Conservation (phyloP, 176 grass and related monocot genomes). For the Musa itinerans region DNA sequence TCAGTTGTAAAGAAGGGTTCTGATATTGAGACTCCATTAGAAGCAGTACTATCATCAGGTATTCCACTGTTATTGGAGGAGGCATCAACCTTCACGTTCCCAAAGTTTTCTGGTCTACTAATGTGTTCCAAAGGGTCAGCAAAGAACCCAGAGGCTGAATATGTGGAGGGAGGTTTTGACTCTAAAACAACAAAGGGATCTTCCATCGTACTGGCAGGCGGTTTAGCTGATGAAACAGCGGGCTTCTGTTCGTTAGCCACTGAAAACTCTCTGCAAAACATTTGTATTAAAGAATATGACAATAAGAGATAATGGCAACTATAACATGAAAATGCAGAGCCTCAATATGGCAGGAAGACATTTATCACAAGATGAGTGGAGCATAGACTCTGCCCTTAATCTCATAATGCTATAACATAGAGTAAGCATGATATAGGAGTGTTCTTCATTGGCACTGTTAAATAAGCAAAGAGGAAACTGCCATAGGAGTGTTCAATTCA, state of each 20-base stretch:
- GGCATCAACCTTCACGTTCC: constrained; percentile 29
- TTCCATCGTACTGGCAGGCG: constrained; percentile 30
- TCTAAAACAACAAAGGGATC: constrained; percentile 74
- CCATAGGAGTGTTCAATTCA: no score
- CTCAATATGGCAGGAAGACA: not conserved
- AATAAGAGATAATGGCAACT: not conserved
- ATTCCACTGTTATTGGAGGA: constrained; percentile 28
- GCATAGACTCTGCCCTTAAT: not conserved
- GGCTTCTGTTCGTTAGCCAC: constrained; percentile 34
- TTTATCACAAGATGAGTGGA: not conserved
- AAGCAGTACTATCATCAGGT: constrained; percentile 36
- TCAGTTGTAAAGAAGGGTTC: constrained; percentile 47
- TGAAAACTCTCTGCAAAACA: constrained; percentile 51
- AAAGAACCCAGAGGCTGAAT: constrained; percentile 44
- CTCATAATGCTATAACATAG: not conserved
- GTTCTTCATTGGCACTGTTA: no score
- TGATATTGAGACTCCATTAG: constrained; percentile 41
- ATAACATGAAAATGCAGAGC: not conserved
- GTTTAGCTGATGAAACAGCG: constrained; percentile 38
- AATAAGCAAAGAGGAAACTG: no score
- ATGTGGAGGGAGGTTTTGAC: constrained; percentile 38
- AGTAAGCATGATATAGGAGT: no score
- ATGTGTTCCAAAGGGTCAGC: constrained; percentile 50
- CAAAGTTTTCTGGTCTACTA: constrained; percentile 24
- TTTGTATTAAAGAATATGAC: constrained; percentile 9